phyloP scores from a whole-genome alignment of 495 filamentous ascomycete species.

The Chaetomidium leptoderma region DNA sequence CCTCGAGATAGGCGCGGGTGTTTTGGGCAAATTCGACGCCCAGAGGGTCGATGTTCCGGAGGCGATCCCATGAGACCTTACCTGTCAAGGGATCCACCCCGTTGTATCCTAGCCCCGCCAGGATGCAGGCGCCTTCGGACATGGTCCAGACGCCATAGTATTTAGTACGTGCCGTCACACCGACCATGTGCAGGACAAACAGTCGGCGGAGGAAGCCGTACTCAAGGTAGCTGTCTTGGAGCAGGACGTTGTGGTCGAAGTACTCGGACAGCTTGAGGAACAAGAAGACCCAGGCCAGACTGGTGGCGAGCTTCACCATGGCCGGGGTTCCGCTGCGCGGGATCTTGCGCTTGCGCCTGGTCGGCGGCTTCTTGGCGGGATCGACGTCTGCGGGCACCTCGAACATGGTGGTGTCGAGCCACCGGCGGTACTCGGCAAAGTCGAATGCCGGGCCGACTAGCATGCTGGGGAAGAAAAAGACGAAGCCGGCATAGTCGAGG shows the following conservation, averaged over 20 bases:
- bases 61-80: constrained; percentile 79
- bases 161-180: constrained; percentile 74
- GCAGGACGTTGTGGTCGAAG: constrained; percentile 55
- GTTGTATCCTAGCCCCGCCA: constrained; percentile 90
- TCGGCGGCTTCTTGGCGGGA: constrained; percentile 73
- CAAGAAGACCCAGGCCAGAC: constrained; percentile 70
- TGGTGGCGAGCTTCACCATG: constrained; percentile 64
- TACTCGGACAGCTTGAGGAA: constrained; percentile 75
- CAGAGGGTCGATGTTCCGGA: constrained; percentile 81
- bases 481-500: constrained; percentile 81
- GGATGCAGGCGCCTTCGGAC: constrained; percentile 91
- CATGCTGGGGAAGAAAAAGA: constrained; percentile 89
- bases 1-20: constrained; percentile 76
- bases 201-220: constrained; percentile 68
- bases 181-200: constrained; percentile 75
- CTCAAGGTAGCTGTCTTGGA: constrained; percentile 53
- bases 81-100: constrained; percentile 80
- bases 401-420: constrained; percentile 94
- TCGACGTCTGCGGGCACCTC: constrained; percentile 74
- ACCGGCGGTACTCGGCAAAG: constrained; percentile 83
- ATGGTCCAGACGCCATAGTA: constrained; percentile 95
- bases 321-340: constrained; percentile 87
- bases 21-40: constrained; percentile 87
- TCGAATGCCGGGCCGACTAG: constrained; percentile 89
- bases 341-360: constrained; percentile 89